Conservation (phyloP, 352 stramenopile genomes). For the Pythium insidiosum region DNA sequence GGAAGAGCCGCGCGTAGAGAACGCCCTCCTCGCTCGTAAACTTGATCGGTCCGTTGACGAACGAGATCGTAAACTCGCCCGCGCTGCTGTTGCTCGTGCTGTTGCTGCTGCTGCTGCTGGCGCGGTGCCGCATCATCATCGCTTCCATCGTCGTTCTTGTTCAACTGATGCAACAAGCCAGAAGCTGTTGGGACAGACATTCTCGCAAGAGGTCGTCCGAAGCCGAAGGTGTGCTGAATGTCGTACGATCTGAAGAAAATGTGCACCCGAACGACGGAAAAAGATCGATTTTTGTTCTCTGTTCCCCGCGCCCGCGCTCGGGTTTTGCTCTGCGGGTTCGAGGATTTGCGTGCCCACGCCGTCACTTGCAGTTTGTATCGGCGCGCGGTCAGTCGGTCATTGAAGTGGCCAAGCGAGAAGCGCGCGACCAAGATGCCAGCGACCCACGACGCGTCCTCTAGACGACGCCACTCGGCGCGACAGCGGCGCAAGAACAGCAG, state of each 20-base stretch:
- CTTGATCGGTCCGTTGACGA: slow-evolving; percentile 80
- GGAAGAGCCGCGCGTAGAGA: slow-evolving; percentile 74
- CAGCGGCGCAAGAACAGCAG: too few species aligned
- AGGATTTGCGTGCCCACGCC: too few species aligned
- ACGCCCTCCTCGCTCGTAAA: slow-evolving; percentile 76
- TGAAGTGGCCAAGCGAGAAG: too few species aligned
- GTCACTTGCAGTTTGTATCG: too few species aligned
- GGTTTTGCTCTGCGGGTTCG: too few species aligned
- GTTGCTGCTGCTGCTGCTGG: neutral
- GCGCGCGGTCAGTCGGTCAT: too few species aligned
- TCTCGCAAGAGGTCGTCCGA: slow-evolving; percentile 3
- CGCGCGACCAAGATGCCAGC: too few species aligned
- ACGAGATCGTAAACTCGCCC: slow-evolving; percentile 75
- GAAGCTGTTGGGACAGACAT: slow-evolving; percentile 8
- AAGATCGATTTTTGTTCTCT: slow-evolving; percentile 17
- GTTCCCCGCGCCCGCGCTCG: too few species aligned
- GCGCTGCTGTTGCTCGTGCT: slow-evolving; percentile 1
- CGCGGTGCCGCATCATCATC: slow-evolving; percentile 18
- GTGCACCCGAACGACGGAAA: too few species aligned
- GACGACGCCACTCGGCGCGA: too few species aligned
- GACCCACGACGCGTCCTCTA: too few species aligned
- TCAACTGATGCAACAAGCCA: slow-evolving; percentile 12
- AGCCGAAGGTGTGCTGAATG: slow-evolving; percentile 2
- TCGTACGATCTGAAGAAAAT: too few species aligned
- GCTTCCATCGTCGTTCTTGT: slow-evolving; percentile 3